These are phyloP conservation scores for Afroboletus lepidellus DNA, from an alignment of 1,284 basidiomycete species.

Conservation along the genomic window DNA sequence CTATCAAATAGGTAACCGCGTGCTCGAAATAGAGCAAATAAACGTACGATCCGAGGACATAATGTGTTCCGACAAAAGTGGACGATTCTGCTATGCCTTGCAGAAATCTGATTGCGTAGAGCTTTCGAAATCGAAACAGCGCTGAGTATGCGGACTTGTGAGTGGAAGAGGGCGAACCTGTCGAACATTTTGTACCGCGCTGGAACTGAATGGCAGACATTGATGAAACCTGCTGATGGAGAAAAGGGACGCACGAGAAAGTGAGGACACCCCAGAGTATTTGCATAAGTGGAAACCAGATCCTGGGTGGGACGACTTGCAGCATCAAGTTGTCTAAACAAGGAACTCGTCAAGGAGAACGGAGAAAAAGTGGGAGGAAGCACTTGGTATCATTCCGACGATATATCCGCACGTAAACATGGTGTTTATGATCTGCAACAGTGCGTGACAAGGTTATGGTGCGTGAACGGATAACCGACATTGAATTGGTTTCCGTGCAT, in stretches of 20 bases:
- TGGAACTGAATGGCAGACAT: slow-evolving; percentile 43
- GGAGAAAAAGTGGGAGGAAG: neutral
- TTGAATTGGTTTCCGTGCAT: slow-evolving; percentile 74
- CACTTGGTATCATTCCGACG: slow-evolving; percentile 70
- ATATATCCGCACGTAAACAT: slow-evolving; percentile 73
- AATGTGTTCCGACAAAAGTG: slow-evolving; percentile 74
- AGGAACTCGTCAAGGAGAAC: neutral
- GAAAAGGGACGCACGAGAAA: slow-evolving; percentile 46
- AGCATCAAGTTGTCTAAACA: slow-evolving; percentile 61
- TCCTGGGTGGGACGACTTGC: slow-evolving; percentile 56
- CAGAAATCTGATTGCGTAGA: slow-evolving; percentile 73
- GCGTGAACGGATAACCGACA: slow-evolving; percentile 33
- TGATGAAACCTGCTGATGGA: neutral
- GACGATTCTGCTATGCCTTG: slow-evolving; percentile 73
- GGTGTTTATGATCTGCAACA: slow-evolving; percentile 60
- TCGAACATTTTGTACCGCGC: slow-evolving; percentile 51
- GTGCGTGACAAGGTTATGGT: neutral
- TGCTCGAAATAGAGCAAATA: neutral
- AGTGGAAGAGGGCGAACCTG: slow-evolving; percentile 39
- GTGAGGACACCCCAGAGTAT: slow-evolving; percentile 64
- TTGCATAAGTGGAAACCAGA: slow-evolving; percentile 68
- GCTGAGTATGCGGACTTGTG: slow-evolving; percentile 6
- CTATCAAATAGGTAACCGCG: slow-evolving; percentile 29
- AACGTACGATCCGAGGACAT: slow-evolving; percentile 65
- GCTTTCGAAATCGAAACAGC: slow-evolving; percentile 35